Evolutionary conservation across 179 eudicot genomes (phyloP).

Genomic region (Spinacia oleracea): DNA sequence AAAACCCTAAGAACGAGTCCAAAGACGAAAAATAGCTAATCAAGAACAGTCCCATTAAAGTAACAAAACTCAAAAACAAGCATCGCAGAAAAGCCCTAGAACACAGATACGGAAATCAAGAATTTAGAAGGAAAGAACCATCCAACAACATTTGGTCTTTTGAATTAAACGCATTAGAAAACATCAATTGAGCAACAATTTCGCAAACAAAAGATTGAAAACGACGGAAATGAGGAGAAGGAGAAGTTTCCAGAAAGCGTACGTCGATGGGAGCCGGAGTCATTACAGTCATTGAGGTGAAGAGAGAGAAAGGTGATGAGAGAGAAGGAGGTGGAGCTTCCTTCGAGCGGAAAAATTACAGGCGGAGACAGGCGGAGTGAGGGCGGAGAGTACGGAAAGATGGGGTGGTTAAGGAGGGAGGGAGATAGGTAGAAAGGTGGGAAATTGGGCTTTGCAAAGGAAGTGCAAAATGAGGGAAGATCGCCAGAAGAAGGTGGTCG

Average conservation of each 20-base stretch:
- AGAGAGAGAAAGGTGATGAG: neutral
- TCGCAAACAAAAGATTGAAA: neutral
- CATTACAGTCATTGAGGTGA: conserved; percentile 51
- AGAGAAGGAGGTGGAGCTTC: conserved; percentile 6
- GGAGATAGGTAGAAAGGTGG: neutral
- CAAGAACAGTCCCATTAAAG: conserved; percentile 15
- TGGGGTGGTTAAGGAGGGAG: neutral
- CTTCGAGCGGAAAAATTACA: neutral
- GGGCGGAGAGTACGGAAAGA: neutral
- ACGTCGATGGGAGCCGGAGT: conserved; percentile 67
- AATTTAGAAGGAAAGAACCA: neutral
- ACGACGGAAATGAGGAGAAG: neutral
- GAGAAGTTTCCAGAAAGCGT: conserved; percentile 7
- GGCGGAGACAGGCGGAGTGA: conserved; percentile 2
- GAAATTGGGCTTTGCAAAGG: neutral
- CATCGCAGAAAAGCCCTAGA: conserved; percentile 21
- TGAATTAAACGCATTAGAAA: neutral
- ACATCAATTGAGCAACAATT: neutral
- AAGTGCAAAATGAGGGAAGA: neutral
- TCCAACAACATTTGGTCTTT: neutral
- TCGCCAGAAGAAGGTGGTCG: conserved; percentile 7
- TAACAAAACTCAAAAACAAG: neutral
- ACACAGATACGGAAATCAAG: neutral
- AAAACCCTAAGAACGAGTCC: conserved; percentile 18
- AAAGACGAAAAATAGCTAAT: conserved; percentile 17